Base-by-base conservation (phyloP, 768 basidiomycete species). In the Boletus sensibilis region DNA sequence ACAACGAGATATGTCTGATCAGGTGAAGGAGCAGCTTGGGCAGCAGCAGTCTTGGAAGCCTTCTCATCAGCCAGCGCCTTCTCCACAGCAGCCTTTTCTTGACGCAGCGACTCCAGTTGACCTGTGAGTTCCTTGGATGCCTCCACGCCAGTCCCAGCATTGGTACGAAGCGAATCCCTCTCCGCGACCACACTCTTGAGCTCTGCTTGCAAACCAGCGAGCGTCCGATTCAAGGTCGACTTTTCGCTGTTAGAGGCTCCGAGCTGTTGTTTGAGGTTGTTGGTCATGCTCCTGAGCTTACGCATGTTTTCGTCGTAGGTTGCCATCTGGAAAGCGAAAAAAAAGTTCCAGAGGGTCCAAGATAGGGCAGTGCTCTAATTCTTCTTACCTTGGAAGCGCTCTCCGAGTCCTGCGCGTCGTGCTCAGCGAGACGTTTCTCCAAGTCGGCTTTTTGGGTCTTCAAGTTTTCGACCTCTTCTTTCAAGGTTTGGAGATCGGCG, bases 401-500 rank as follows among this genome's bases (percentile, higher is more conserved):
- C 56, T 57, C 68, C 55, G 50, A 71, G 41, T 62, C 58, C 50
- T 70, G 68, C 7, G 73, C 70, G 38, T 72, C 71, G 4, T 68
- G 68, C 25, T 72, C 70, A 14, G 64, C 59, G 18, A 66, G 51
- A 14, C 63, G 58, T 29, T 71, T 73, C 50, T 74, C 68, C 31
- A 59, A 42, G 16, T 76, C 75, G 7, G 72, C 68, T 29, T 75
- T 76, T 60, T 81, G 69, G 1, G 72, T 53, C 61, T 83, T 83
- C 52, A 88, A 59, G 16, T 61, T 69, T 51, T 82, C 80, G 10
- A 89, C 80, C 66, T 92, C 86, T 23, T 88, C 87, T 70, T 86
- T 90, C 52, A 94, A 78, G 8, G 81, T 78, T 64, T 92, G 89
- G 37, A 94, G 76, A 64, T 94, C 92, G 3, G 87, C 84, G 18